These are phyloP conservation scores for Mortierella sp. DNA, from an alignment of 371 early-diverging fungal genomes.

Conservation along the genomic window DNA sequence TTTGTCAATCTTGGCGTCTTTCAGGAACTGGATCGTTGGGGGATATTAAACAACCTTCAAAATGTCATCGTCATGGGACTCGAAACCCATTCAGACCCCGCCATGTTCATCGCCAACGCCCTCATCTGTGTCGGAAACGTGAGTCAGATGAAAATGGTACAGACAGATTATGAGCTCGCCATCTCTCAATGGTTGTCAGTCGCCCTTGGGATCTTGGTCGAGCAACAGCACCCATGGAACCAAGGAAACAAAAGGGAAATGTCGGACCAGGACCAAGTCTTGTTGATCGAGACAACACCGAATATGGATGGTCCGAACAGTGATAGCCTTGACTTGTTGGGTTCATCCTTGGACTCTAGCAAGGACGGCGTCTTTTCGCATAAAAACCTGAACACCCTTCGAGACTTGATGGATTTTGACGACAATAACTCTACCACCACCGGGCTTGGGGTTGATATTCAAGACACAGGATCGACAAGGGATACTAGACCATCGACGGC, in stretches of 20 bases:
- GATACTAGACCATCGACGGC: no score
- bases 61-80: constrained; percentile 12
- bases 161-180: constrained; percentile 25
- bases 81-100: constrained; percentile 18
- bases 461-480: no score
- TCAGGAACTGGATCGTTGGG: no score
- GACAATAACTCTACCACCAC: no score
- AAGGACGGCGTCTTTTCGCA: neutral
- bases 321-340: no score
- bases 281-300: neutral
- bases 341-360: neutral
- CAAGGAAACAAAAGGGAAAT: neutral
- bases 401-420: no score
- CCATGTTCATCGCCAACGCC: constrained; percentile 25
- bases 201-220: constrained; percentile 1
- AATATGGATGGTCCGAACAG: neutral
- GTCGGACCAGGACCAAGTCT: neutral
- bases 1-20: no score
- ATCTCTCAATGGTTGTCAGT: constrained; percentile 22
- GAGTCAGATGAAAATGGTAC: constrained; percentile 12
- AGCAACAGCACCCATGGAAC: neutral
- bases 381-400: no score
- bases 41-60: neutral
- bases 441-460: no score
- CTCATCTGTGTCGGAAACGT: constrained; percentile 33